phyloP scores from a whole-genome alignment of 2,329 filamentous ascomycete genomes.

The Aureobasidium mangrovei region DNA sequence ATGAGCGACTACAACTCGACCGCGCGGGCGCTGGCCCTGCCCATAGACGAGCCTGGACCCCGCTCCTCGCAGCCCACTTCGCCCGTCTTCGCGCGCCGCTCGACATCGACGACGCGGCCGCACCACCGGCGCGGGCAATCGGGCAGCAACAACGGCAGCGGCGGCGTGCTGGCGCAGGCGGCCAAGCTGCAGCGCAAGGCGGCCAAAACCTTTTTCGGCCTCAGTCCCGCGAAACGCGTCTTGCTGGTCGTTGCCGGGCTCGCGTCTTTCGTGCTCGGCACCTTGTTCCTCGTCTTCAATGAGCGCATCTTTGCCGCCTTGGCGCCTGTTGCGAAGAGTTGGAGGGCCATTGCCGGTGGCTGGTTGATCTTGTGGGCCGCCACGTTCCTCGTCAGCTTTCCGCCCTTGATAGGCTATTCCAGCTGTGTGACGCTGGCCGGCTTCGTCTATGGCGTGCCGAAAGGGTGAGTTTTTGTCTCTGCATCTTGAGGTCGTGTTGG shows the following conservation, averaged over 20 bases:
- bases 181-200: slow-evolving; percentile 39
- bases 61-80: slow-evolving; percentile 32
- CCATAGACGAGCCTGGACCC: slow-evolving; percentile 35
- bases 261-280: slow-evolving; percentile 44
- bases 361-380: slow-evolving; percentile 67
- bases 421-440: slow-evolving; percentile 62
- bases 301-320: slow-evolving; percentile 71
- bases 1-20: slow-evolving; percentile 35
- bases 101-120: slow-evolving; percentile 32
- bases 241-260: slow-evolving; percentile 46
- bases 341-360: slow-evolving; percentile 64
- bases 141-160: slow-evolving; percentile 20
- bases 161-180: slow-evolving; percentile 34
- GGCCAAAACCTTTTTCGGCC: slow-evolving; percentile 43
- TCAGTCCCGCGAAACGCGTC: slow-evolving; percentile 54
- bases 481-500: not conserved
- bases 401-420: slow-evolving; percentile 80
- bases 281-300: slow-evolving; percentile 69
- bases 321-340: slow-evolving; percentile 62
- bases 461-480: slow-evolving; percentile 48
- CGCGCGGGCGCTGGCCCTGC: slow-evolving; percentile 45
- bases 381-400: slow-evolving; percentile 71
- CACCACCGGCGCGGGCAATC: slow-evolving; percentile 23
- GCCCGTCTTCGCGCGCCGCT: slow-evolving; percentile 44
- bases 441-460: slow-evolving; percentile 63